Evolutionary conservation across 805 yeast species (phyloP).

Genomic region (Nakazawaea peltata): DNA sequence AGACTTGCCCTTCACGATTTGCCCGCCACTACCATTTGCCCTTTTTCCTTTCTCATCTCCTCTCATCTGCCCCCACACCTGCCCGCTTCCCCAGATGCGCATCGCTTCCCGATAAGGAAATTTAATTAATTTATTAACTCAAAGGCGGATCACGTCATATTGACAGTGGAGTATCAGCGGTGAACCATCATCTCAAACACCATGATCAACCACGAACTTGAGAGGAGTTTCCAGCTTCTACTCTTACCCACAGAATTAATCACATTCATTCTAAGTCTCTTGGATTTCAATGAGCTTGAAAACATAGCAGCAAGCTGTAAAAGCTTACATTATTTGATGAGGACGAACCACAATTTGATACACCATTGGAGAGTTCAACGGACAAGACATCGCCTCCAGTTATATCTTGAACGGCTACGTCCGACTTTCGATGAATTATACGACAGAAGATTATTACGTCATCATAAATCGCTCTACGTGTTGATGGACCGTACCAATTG

Average conservation of each 20-base stretch:
- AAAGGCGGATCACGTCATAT: too few species aligned
- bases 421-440: slow-evolving; percentile 6
- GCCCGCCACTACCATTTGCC: too few species aligned
- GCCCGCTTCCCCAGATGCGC: too few species aligned
- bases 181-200: too few species aligned
- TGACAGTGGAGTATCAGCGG: too few species aligned
- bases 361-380: background rate
- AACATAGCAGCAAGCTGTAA: slow-evolving; percentile 1
- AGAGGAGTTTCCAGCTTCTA: too few species aligned
- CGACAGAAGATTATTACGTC: slow-evolving; percentile 2
- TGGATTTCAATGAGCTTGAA: slow-evolving; percentile 7
- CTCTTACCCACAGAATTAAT: slow-evolving; percentile 9
- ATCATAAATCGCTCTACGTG: slow-evolving; percentile 3
- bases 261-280: slow-evolving; percentile 3
- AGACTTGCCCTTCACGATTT: too few species aligned
- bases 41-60: too few species aligned
- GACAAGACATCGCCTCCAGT: background rate
- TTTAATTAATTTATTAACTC: too few species aligned
- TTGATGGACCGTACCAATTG: slow-evolving; percentile 3
- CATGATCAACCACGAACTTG: too few species aligned
- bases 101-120: too few species aligned
- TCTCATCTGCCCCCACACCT: too few species aligned
- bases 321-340: background rate
- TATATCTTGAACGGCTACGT: slow-evolving; percentile 1
- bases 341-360: background rate